Evolutionary conservation across 2,329 filamentous ascomycete species (phyloP), one percentile per base, ranked within the genome.

Genomic region (Beauveria bassiana): DNA sequence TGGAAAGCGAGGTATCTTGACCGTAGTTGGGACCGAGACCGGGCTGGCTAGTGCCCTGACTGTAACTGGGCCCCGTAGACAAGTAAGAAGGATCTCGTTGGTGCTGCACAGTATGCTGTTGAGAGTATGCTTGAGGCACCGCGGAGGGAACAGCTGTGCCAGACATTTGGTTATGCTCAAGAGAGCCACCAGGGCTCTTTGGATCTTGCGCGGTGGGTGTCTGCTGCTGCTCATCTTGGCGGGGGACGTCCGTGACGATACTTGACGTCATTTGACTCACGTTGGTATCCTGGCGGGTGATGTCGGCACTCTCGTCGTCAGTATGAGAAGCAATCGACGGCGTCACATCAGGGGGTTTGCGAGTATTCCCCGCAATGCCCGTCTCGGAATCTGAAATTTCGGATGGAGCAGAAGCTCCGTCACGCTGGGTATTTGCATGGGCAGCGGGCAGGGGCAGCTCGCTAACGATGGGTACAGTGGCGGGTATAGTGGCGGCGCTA

Each of bases 361-460:
- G 57, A 24, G 47, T 20, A 38, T 52, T 31, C 22, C 43, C 47
- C 4, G 24, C 6, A 6, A 31, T 3, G 4, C 52, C 57, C 9
- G 57, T 59, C 14, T 59, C 57, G 3, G 47, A 52, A 24, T 59
- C 57, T 14, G 57, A 52, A 0, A 59, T 34, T 16, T 59, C 57
- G 18, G 57, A 59, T 20, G 38, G 57, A 8, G 57, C 47, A 18
- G 28, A 9, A 24, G 26, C 26, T 18, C 22, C 18, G 26, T 47
- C 26, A 28, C n/a, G 42, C n/a, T 18, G 20, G 20, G 3, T 12
- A n/a, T 14, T 58, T n/a, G 55, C 9, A 8, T 26, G 10, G 16
- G 22, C 22, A n/a, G 20, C 6, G 5, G 8, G 38, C 16, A n/a
- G n/a, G 14, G 54, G 28, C 18, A 26, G 24, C 16, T 14, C 10